Base-by-base conservation (phyloP, 2,329 filamentous ascomycete species). In the Cercospora sp. region DNA sequence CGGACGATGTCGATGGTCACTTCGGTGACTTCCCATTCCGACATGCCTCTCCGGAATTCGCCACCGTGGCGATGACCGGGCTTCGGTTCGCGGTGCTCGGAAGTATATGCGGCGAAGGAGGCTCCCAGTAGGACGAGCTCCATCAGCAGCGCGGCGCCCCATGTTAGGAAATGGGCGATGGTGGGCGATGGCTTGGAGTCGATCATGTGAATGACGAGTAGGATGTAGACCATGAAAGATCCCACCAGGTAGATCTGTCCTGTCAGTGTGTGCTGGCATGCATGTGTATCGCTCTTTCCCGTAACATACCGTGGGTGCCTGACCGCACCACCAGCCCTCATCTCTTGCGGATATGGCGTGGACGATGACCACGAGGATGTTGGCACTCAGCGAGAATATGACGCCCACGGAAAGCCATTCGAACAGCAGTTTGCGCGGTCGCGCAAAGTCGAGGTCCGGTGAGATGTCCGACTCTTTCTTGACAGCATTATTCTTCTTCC, bases 121-220 rank as follows among this genome's bases (percentile, higher is more conserved):
- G 88, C 86, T 59, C 86, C 85, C 68, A 95, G 84, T 42, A 98
- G 88, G 60, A 89, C 81, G 26, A 90, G 74, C 79, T 99, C 95
- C 69, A 93, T 85, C 28, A 87, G 79, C n/a, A 93, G 78, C 28
- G 90, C 90, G 53, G 93, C 80, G 51, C 85, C 78, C 95, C 95
- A 99, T 74, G 92, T 89, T 58, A 90, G 80, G 65, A 94, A 86
- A 80, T 97, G 93, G 63, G 92, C 89, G 58, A 89, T 83, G 60
- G 90, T 94, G 0, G 95, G 95, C 12, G 91, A 91, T 36, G 92
- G 89, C 70, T 87, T 89, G 76, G 91, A 91, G 79, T 97, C 94
- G 75, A 96, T 85, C 66, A 98, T 86, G 31, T 93, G 93, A 75
- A 97, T 90, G 72, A 96, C 86, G 72, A 97, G 87, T 73, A 97